Percentiles rank a stretch among this genome's conserved stretches.
These are phyloP conservation scores for Litchi chinensis DNA, from an alignment of 345 rosid genomes.

Conservation along the genomic window DNA sequence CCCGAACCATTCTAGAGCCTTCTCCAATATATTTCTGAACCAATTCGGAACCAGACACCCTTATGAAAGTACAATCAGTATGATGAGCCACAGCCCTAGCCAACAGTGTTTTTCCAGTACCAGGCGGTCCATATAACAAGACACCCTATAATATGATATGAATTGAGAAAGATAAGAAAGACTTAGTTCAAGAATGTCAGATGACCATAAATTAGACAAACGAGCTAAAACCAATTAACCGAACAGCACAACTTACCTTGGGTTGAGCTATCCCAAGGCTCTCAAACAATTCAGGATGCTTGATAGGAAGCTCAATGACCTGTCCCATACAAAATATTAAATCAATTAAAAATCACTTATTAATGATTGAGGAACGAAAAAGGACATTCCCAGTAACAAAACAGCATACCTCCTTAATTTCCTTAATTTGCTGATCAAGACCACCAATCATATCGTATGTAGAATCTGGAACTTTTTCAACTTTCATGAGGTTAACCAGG, in stretches of 20 bases:
- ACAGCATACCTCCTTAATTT: slow-evolving; percentile 80
- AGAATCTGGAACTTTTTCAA: slow-evolving; percentile 98
- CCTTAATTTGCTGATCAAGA: slow-evolving; percentile 98
- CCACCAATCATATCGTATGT: slow-evolving; percentile 99
- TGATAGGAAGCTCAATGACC: slow-evolving; percentile 99
- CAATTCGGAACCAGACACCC: slow-evolving; percentile 98
- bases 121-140: slow-evolving; percentile 96
- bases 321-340: slow-evolving; percentile 26
- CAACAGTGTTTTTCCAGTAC: slow-evolving; percentile 94
- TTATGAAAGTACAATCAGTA: slow-evolving; percentile 98
- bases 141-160: slow-evolving; percentile 63
- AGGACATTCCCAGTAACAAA: background rate
- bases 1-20: slow-evolving; percentile 99
- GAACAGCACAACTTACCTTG: slow-evolving; percentile 54
- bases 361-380: slow-evolving; percentile 7
- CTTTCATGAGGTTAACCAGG: slow-evolving; percentile 97
- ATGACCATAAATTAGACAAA: slow-evolving; percentile 1
- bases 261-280: slow-evolving; percentile 99
- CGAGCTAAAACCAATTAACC: background rate
- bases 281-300: slow-evolving; percentile 97
- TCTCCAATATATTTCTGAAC: slow-evolving; percentile 99
- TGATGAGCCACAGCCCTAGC: slow-evolving; percentile 99
- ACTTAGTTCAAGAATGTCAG: background rate
- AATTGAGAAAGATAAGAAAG: slow-evolving; percentile 12
- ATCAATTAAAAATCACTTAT: slow-evolving; percentile 9